A percentile compares a stretch with the other conserved stretches of the same genome.
These are phyloP conservation scores for Hemerocallis citrina DNA, from an alignment of 106 monocot genomes.

Conservation along the genomic window DNA sequence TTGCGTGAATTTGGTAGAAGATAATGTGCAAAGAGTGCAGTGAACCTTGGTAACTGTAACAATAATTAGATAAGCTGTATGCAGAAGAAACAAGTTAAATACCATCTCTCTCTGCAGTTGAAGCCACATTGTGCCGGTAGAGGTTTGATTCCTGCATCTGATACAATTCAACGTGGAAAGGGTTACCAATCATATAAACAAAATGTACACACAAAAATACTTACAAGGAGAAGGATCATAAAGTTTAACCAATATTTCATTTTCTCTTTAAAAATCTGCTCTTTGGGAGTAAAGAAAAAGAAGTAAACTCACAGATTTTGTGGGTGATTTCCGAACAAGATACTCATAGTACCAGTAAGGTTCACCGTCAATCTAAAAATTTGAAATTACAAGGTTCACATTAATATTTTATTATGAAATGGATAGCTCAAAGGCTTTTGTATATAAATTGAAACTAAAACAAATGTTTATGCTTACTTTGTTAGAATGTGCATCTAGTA, in stretches of 20 bases:
- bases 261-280: neutral
- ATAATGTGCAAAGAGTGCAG: no score
- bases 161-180: constrained; percentile 2
- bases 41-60: no score
- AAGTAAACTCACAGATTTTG: constrained; percentile 67
- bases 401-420: neutral
- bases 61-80: neutral
- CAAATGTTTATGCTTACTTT: constrained; percentile 29
- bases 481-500: constrained; percentile 68
- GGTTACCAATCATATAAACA: neutral
- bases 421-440: neutral
- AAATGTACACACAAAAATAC: no score
- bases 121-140: constrained; percentile 68
- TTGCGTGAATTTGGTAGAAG: no score
- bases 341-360: constrained; percentile 97
- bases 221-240: no score
- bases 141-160: constrained; percentile 79
- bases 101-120: constrained; percentile 96
- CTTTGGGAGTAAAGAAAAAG: neutral
- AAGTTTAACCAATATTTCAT: no score
- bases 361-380: constrained; percentile 69
- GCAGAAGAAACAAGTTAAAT: constrained; percentile 6
- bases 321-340: constrained; percentile 88
- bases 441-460: no score
- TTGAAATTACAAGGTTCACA: neutral